Base-by-base conservation (phyloP, 805 yeast species). In the Nakazawaea pomicola region DNA sequence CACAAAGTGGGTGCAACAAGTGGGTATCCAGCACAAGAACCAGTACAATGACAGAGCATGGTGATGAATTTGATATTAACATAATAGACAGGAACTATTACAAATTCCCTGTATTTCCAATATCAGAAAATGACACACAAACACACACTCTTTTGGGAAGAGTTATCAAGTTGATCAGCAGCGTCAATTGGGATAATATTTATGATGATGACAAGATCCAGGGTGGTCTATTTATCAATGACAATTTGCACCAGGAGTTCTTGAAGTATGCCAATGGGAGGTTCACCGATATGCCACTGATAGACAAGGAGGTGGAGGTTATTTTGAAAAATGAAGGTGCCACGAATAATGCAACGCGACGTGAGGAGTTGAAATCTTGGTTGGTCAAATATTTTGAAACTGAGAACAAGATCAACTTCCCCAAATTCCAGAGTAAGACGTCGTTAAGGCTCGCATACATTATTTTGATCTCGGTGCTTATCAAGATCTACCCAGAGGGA, bases 401-500 rank as follows among this genome's bases (percentile, higher is more conserved):
- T 4, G 20, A 40, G 21, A 40, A 40, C 17, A 28, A 29, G 39
- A 24, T 29, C n/a, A 40, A 40, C 24, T 40, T 40, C 31, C 39
- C 43, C 35, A 34, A 18, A 12, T 40, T 40, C 36, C 23, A 24
- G 15, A 29, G 31, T 28, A 18, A 34, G 1, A 14, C n/a, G 14
- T 29, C 39, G 6, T 23, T 40, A 20, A 33, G 43, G 18, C 5
- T 40, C 8, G 31, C 36, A 6, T 40, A 40, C 18, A 7, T 40
- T 6, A 24, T 40, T 4, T 18, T 40, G 31, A 40, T 40, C 14
- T 34, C 43, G 18, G 24, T 40, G 4, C 15, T 40, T 25, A 29
- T 21, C 10, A 34, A 30, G 25, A 24, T 40, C 12, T 40, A n/a
- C 21, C 43, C 43, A 9, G 43, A 40, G 19, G 43, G 43, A 11